These are phyloP conservation scores for Senna tora DNA, from an alignment of 306 rosid species.

Conservation along the genomic window DNA sequence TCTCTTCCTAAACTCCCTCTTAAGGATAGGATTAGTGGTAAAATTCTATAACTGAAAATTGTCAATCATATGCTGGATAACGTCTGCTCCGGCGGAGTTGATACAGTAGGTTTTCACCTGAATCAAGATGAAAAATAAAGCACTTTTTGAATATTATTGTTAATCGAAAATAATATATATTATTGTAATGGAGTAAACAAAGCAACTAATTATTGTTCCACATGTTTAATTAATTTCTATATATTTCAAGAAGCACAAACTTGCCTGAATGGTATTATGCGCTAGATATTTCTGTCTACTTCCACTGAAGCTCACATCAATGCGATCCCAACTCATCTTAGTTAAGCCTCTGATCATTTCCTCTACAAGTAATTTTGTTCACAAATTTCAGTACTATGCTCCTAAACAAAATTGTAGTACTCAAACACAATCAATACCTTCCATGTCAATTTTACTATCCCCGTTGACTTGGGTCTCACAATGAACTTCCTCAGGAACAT, in stretches of 20 bases:
- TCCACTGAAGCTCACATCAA: constrained; percentile 78
- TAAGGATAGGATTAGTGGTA: not conserved
- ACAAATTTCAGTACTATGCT: constrained; percentile 34
- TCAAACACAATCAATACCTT: constrained; percentile 52
- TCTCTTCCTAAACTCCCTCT: not conserved
- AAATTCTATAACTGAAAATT: constrained; percentile 54
- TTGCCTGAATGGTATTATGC: constrained; percentile 85
- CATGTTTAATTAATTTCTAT: not conserved
- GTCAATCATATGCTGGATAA: constrained; percentile 84
- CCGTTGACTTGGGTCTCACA: constrained; percentile 41
- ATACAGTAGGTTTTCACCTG: constrained; percentile 64
- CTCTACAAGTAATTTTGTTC: constrained; percentile 48
- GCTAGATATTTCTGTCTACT: constrained; percentile 70
- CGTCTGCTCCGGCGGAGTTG: constrained; percentile 76
- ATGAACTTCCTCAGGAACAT: constrained; percentile 43
- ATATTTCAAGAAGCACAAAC: constrained; percentile 34
- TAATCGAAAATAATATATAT: not conserved
- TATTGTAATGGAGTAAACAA: not conserved
- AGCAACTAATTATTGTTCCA: not conserved
- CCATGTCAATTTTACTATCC: constrained; percentile 46
- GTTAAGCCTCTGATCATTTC: constrained; percentile 77
- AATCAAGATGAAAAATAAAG: constrained; percentile 20
- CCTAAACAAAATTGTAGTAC: too few relatives aligned
- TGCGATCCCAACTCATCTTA: constrained; percentile 78
- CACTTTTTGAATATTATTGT: not conserved